phyloP scores from a whole-genome alignment of 495 filamentous ascomycete species.

The Tuber umbilicatum region DNA sequence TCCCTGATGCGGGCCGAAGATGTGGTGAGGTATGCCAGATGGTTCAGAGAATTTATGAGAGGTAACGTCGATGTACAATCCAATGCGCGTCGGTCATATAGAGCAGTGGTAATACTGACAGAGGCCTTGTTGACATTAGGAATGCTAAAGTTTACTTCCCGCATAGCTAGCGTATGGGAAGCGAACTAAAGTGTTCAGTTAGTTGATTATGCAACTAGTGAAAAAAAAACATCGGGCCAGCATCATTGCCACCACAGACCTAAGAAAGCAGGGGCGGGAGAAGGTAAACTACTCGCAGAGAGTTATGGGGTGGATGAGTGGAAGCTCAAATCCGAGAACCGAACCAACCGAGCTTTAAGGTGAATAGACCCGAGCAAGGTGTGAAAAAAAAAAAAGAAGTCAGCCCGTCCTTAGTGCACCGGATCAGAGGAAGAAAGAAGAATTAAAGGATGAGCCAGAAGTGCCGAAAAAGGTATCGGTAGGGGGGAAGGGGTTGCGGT shows the following conservation, averaged over 20 bases:
- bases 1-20: conserved; percentile 97
- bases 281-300: not conserved
- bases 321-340: not conserved
- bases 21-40: conserved; percentile 94
- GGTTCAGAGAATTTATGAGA: conserved; percentile 95
- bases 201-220: not conserved
- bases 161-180: conserved; percentile 52
- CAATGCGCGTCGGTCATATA: conserved; percentile 93
- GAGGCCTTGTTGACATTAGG: conserved; percentile 99
- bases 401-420: conserved; percentile 14
- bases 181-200: not conserved
- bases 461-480: conserved; percentile 26
- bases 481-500: conserved; percentile 23
- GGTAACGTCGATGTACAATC: conserved; percentile 97
- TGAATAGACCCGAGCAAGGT: not conserved
- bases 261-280: not conserved
- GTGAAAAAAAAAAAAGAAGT: not conserved
- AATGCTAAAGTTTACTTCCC: conserved; percentile 99
- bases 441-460: conserved; percentile 1
- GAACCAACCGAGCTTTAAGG: not conserved
- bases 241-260: not conserved
- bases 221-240: not conserved
- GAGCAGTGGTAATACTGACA: conserved; percentile 95
- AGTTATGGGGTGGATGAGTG: not conserved
- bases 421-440: conserved; percentile 27